Evolutionary conservation across 2,329 filamentous ascomycete genomes (phyloP).

Genomic region (Blastomyces silverae): DNA sequence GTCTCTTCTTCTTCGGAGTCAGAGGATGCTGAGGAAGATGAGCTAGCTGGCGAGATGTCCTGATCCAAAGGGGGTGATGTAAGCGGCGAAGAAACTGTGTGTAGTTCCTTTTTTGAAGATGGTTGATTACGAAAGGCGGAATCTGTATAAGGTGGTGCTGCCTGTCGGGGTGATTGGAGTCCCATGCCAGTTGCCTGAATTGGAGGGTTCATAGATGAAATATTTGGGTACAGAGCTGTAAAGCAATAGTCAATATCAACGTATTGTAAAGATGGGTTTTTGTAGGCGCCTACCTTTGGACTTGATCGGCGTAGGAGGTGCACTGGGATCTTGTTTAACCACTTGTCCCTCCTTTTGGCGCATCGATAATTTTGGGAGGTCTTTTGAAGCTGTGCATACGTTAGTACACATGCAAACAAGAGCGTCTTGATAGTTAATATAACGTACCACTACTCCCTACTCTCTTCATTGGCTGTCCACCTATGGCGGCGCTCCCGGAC

Average conservation of each 20-base stretch:
- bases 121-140: conserved; percentile 25
- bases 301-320: conserved; percentile 16
- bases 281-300: conserved; percentile 16
- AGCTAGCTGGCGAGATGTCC: conserved; percentile 23
- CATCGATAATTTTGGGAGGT: conserved; percentile 35
- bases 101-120: conserved; percentile 25
- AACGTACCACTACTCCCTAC: conserved; percentile 30
- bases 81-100: conserved; percentile 22
- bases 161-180: conserved; percentile 27
- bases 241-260: conserved; percentile 13
- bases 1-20: conserved; percentile 29
- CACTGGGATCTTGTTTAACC: conserved; percentile 27
- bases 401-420: conserved; percentile 9
- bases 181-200: conserved; percentile 15
- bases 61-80: conserved; percentile 28
- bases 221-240: conserved; percentile 28
- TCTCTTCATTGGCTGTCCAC: conserved; percentile 32
- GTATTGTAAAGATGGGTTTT: not conserved
- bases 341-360: conserved; percentile 30
- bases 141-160: conserved; percentile 25
- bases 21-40: conserved; percentile 31
- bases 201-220: conserved; percentile 27
- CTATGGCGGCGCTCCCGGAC: conserved; percentile 38
- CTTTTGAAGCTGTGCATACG: conserved; percentile 32
- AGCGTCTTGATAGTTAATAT: not conserved